Base-by-base conservation (phyloP, 495 filamentous ascomycete species). In the Xylaria palmicola region DNA sequence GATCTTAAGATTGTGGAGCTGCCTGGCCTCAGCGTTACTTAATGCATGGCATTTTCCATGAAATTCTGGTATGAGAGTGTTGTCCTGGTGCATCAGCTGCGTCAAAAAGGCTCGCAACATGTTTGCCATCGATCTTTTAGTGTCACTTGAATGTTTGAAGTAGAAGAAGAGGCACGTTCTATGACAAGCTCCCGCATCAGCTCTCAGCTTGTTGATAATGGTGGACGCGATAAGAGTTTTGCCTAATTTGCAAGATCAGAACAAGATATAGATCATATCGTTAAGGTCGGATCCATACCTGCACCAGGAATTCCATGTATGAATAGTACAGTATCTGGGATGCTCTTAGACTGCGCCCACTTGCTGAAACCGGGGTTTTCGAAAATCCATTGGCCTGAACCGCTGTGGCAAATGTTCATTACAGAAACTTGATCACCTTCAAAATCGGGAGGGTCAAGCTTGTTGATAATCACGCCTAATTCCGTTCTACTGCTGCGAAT, bases 271-370 rank as follows among this genome's bases (percentile, higher is more conserved):
- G 32, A 43, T 43, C 40, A 34, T 45, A 22, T 36, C 44, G 12
- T 32, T 37, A 22, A 45, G 9, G 41, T 19, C 15, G 32, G 17
- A 32, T 27, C 36, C 12, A 34, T 45, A 57, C 54, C 54, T 44
- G 54, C 54, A 57, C 54, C 54, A 13, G 54, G 54, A 26, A 57
- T 57, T 7, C 54, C 54, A 24, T 57, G 20, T 15, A 57, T 26
- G 20, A 43, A 57, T 44, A 57, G 29, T 15, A 47, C 54, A 26
- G 19, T 10, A 22, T 57, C 17, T 29, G 24, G 17, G 19, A 24
- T 30, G 13, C 22, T 30, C 2, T 57, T 40, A n/a, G 37, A 27
- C n/a, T 26, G 26, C 26, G 22, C 17, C 54, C 54, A 57, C 29
- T 37, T 27, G 12, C 9, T 27, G 15, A 57, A 57, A 10, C 13